Evolutionary conservation across 495 filamentous ascomycete species (phyloP).

Genomic region (Staphylotrichum tortipilum): DNA sequence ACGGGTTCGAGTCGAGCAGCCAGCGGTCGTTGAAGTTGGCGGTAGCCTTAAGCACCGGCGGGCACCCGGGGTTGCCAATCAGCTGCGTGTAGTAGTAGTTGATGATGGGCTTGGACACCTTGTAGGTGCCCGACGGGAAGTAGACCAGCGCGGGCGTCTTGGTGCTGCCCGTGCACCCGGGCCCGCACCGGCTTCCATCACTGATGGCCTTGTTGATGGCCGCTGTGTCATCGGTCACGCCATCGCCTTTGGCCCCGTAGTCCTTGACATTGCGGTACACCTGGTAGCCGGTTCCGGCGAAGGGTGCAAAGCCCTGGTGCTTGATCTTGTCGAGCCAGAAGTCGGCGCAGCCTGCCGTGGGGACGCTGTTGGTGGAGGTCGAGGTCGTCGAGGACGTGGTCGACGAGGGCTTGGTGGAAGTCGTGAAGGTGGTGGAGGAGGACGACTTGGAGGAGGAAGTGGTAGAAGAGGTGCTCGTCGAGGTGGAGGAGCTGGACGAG

Average conservation of each 20-base stretch:
- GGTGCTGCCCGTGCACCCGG: constrained; percentile 66
- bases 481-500: not conserved
- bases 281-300: constrained; percentile 32
- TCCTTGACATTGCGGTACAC: constrained; percentile 53
- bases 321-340: constrained; percentile 42
- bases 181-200: constrained; percentile 64
- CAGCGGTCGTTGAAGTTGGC: constrained; percentile 48
- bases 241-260: constrained; percentile 52
- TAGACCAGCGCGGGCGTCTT: constrained; percentile 63
- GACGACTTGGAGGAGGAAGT: not conserved
- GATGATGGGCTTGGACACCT: constrained; percentile 55
- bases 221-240: constrained; percentile 69
- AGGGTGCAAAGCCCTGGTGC: constrained; percentile 42
- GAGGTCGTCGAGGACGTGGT: constrained; percentile 5
- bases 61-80: constrained; percentile 59
- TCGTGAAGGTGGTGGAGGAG: not conserved
- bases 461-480: not conserved
- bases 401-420: constrained; percentile 1
- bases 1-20: constrained; percentile 55
- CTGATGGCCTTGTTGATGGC: constrained; percentile 78
- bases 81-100: constrained; percentile 59
- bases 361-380: constrained; percentile 6
- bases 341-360: constrained; percentile 17
- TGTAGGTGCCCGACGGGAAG: constrained; percentile 69
- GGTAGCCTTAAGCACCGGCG: constrained; percentile 57